Evolutionary conservation across 106 monocot species (phyloP).

Genomic region (Apostasia ramifera): DNA sequence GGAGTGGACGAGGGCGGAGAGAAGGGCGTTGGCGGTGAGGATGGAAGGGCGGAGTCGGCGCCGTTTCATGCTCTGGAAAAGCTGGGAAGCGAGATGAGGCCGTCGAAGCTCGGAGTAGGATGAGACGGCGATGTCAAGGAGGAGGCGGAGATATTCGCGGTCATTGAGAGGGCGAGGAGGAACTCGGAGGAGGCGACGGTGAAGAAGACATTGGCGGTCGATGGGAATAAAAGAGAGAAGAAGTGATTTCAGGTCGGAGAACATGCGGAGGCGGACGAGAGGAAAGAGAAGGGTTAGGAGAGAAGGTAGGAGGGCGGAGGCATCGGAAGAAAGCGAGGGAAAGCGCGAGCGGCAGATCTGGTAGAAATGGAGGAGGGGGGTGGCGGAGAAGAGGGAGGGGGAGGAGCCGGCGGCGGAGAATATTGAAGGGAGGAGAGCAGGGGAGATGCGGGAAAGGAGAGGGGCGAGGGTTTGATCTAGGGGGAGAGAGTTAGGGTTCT

Average conservation of each 20-base stretch:
- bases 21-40: slow-evolving; percentile 38
- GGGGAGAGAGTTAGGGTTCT: neutral
- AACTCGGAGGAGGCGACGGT: neutral
- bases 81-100: slow-evolving; percentile 31
- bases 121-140: slow-evolving; percentile 52
- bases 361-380: slow-evolving; percentile 3
- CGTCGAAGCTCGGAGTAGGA: slow-evolving; percentile 32
- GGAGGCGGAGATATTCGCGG: slow-evolving; percentile 11
- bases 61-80: slow-evolving; percentile 52
- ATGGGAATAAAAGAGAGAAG: neutral
- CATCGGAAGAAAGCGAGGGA: slow-evolving; percentile 3
- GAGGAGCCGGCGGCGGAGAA: slow-evolving; percentile 5
- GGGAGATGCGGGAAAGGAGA: neutral
- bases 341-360: neutral
- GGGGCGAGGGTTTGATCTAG: neutral
- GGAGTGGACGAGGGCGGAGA: slow-evolving; percentile 37
- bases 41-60: slow-evolving; percentile 37
- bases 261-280: slow-evolving; percentile 4
- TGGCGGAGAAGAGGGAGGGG: neutral
- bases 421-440: neutral
- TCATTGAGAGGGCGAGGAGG: slow-evolving; percentile 1
- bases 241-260: slow-evolving; percentile 7
- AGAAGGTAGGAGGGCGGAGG: neutral
- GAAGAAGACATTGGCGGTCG: slow-evolving; percentile 5
- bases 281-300: neutral